These are phyloP conservation scores for Ustulina deusta DNA, from an alignment of 2,329 filamentous ascomycete species.

Conservation along the genomic window DNA sequence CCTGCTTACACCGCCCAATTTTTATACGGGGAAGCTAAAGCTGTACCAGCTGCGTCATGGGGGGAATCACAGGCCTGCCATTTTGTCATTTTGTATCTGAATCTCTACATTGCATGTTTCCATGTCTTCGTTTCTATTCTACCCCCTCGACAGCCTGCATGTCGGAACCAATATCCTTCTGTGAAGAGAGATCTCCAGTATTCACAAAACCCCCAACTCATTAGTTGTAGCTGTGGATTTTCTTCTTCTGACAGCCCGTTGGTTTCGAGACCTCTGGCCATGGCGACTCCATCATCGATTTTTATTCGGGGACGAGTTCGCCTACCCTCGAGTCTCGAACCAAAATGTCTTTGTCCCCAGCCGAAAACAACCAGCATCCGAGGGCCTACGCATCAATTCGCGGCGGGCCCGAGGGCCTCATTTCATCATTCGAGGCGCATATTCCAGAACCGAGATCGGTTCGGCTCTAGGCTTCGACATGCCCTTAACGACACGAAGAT, in stretches of 20 bases:
- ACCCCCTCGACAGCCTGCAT: conserved; percentile 8
- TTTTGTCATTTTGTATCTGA: not conserved
- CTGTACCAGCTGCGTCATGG: conserved; percentile 45
- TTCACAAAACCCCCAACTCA: conserved; percentile 8
- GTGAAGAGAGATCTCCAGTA: conserved; percentile 10
- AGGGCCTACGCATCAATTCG: conserved; percentile 42
- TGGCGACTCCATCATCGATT: conserved; percentile 43
- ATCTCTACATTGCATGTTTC: conserved; percentile 1
- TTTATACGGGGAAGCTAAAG: conserved; percentile 18
- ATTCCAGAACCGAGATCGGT: conserved; percentile 55
- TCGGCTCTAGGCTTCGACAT: conserved; percentile 64
- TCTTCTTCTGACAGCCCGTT: not conserved
- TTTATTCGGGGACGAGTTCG: conserved; percentile 40
- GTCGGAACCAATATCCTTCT: conserved; percentile 14
- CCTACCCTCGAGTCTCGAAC: conserved; percentile 29
- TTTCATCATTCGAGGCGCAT: conserved; percentile 60
- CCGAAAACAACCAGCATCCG: conserved; percentile 40
- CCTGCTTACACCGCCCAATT: conserved; percentile 41
- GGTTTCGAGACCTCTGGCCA: conserved; percentile 31
- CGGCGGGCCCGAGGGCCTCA: conserved; percentile 50
- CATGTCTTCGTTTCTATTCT: not conserved
- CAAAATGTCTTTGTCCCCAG: conserved; percentile 41
- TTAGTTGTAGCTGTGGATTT: conserved; percentile 12
- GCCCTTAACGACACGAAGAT: conserved; percentile 68
- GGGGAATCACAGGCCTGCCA: not conserved